These are phyloP conservation scores for Hanseniaspora taiwanica DNA, from an alignment of 805 yeast genomes.

Conservation along the genomic window DNA sequence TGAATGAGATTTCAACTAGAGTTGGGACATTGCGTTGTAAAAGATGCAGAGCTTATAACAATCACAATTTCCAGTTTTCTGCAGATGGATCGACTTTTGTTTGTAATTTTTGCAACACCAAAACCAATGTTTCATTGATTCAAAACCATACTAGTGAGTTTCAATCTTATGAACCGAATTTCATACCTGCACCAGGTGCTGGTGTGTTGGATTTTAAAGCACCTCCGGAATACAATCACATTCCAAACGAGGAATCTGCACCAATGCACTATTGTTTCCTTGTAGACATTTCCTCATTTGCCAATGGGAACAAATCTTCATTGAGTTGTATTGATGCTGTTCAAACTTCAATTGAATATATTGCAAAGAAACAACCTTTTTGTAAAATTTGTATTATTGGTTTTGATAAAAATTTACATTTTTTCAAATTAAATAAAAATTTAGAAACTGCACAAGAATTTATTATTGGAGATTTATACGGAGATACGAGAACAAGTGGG, in stretches of 20 bases:
- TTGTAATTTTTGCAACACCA: conserved; percentile 80
- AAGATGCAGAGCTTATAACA: conserved; percentile 83
- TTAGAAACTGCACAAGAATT: conserved; percentile 45
- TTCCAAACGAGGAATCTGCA: conserved; percentile 26
- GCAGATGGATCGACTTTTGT: conserved; percentile 47
- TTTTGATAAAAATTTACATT: conserved; percentile 59
- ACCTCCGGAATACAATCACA: conserved; percentile 54
- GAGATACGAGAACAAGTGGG: conserved; percentile 36
- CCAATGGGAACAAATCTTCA: conserved; percentile 42
- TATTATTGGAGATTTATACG: conserved; percentile 46
- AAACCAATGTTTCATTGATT: conserved; percentile 47
- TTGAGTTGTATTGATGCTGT: conserved; percentile 56
- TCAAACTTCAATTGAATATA: conserved; percentile 34
- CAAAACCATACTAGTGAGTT: conserved; percentile 24
- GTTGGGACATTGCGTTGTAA: conserved; percentile 79
- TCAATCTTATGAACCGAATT: not conserved
- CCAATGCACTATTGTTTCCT: conserved; percentile 60
- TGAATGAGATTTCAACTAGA: conserved; percentile 7
- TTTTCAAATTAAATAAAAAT: conserved; percentile 50
- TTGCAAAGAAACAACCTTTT: conserved; percentile 24
- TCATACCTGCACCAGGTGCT: conserved; percentile 59
- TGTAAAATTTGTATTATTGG: conserved; percentile 59
- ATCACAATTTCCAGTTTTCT: conserved; percentile 57
- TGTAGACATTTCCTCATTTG: conserved; percentile 55
- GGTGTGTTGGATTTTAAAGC: conserved; percentile 83